phyloP scores from a whole-genome alignment of 805 yeast genomes.

The Komagataella pseudopastoris region DNA sequence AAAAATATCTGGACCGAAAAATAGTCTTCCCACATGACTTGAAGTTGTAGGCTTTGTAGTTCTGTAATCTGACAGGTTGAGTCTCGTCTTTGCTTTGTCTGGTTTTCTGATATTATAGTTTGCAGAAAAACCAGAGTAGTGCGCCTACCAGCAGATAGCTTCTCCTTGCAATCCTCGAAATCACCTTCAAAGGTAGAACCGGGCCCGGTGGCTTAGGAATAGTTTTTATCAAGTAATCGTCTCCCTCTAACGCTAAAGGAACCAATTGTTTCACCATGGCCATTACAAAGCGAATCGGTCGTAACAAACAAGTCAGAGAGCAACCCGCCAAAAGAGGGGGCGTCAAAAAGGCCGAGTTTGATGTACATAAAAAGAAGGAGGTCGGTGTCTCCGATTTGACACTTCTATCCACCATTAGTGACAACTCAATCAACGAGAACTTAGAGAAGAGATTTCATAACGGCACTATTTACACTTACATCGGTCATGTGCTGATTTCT shows the following conservation, averaged over 20 bases:
- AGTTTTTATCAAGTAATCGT: background rate
- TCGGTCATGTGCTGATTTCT: conserved; percentile 88
- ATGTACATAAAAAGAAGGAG: conserved; percentile 77
- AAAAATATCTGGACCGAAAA: conserved; percentile 67
- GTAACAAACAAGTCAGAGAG: conserved; percentile 33
- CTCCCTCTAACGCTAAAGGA: background rate
- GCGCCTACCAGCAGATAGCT: background rate
- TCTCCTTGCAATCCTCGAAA: background rate
- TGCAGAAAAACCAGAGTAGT: background rate
- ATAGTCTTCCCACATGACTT: conserved; percentile 25
- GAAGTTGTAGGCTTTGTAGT: background rate
- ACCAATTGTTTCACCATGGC: conserved; percentile 36
- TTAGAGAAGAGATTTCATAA: conserved; percentile 80
- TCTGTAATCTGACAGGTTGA: background rate
- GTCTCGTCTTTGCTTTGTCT: background rate
- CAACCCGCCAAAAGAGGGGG: conserved; percentile 44
- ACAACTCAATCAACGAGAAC: conserved; percentile 87
- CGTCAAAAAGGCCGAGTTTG: conserved; percentile 84
- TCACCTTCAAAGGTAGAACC: background rate
- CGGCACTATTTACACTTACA: conserved; percentile 82
- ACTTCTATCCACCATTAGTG: conserved; percentile 73
- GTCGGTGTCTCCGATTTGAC: conserved; percentile 98
- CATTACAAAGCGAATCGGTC: conserved; percentile 61
- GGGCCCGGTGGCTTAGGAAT: background rate
- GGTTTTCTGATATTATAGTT: too few species aligned